Percentiles rank a stretch among this genome's conserved stretches.
These are phyloP conservation scores for Hyphodiscus sp. DNA, from an alignment of 2,329 filamentous ascomycete genomes.

Conservation along the genomic window DNA sequence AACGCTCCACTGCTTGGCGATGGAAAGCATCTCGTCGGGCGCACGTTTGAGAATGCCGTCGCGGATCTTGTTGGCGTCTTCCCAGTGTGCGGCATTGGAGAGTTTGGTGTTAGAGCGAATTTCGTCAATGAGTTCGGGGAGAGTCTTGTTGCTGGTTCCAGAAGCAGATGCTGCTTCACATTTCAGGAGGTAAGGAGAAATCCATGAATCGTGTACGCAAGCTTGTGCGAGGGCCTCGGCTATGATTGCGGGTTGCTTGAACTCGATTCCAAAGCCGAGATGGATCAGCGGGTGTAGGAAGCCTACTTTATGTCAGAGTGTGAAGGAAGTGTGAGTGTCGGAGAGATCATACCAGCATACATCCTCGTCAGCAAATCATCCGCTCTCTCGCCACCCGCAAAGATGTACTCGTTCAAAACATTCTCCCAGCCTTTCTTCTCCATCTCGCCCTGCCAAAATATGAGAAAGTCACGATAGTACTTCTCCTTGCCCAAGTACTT, in stretches of 20 bases:
- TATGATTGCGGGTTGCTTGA: constrained; percentile 71
- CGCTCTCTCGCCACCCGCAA: constrained; percentile 56
- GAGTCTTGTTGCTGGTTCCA: constrained; percentile 31
- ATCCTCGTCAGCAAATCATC: constrained; percentile 65
- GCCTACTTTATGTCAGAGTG: constrained; percentile 34
- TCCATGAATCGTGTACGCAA: constrained; percentile 57
- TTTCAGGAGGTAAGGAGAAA: constrained; percentile 46
- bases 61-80: constrained; percentile 56
- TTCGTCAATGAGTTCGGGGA: constrained; percentile 56
- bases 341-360: constrained; percentile 46
- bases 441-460: constrained; percentile 72
- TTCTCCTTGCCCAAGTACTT: constrained; percentile 55
- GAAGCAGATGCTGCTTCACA: constrained; percentile 43
- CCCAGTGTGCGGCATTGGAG: constrained; percentile 41
- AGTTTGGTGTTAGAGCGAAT: constrained; percentile 52
- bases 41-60: constrained; percentile 63
- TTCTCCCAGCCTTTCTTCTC: constrained; percentile 53
- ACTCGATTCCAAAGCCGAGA: constrained; percentile 79
- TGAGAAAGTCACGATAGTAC: constrained; percentile 67
- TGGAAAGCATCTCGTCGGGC: constrained; percentile 52
- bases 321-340: background rate
- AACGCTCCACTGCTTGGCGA: constrained; percentile 55
- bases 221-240: constrained; percentile 75
- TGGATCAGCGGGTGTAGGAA: constrained; percentile 79
- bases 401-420: constrained; percentile 61